These are phyloP conservation scores for Myrica gale DNA, from an alignment of 306 rosid genomes.

Conservation along the genomic window DNA sequence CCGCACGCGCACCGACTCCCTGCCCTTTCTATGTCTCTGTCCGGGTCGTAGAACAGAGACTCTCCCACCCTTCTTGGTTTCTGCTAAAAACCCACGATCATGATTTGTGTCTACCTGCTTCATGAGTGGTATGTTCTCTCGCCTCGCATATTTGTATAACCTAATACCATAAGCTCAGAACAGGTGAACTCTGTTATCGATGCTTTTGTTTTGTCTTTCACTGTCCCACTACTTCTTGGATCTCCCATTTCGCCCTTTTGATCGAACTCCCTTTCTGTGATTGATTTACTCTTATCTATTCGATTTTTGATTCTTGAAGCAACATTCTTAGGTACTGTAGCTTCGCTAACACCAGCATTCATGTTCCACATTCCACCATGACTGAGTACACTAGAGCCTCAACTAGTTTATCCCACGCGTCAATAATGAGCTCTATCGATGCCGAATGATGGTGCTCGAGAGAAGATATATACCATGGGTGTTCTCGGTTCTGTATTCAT, in stretches of 20 bases:
- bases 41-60: background rate
- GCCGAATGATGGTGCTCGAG: too few species aligned
- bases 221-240: constrained; percentile 49
- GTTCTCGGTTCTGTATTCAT: too few species aligned
- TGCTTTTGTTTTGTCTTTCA: constrained; percentile 40
- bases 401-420: constrained; percentile 3
- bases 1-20: constrained; percentile 50
- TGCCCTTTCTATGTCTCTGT: constrained; percentile 12
- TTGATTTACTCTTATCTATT: constrained; percentile 38
- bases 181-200: constrained; percentile 20
- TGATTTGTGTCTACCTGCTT: constrained; percentile 32
- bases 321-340: constrained; percentile 43
- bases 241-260: constrained; percentile 47
- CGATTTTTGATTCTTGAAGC: constrained; percentile 26
- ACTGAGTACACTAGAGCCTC: constrained; percentile 28
- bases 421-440: background rate
- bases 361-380: constrained; percentile 40
- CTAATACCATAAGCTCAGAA: background rate
- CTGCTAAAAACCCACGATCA: constrained; percentile 29
- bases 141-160: background rate
- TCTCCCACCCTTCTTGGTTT: constrained; percentile 22
- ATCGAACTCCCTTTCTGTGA: constrained; percentile 39
- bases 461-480: too few species aligned
- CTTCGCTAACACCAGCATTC: constrained; percentile 64
- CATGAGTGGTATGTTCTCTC: background rate